phyloP scores from a whole-genome alignment of 2,329 filamentous ascomycete species.

The Calonectria pauciramosa region DNA sequence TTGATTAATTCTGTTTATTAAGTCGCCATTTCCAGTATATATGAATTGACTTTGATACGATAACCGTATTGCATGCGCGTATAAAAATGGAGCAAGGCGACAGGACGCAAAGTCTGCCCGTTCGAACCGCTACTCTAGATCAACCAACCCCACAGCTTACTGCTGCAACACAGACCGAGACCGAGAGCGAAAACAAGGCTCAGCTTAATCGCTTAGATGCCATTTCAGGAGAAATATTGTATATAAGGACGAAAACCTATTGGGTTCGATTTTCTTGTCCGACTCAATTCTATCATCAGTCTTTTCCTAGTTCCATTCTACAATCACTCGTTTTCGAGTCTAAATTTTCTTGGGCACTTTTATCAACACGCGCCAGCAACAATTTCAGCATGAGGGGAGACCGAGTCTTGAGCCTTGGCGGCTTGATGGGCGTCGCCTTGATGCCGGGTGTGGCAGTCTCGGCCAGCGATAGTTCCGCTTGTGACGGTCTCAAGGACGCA shows the following conservation, averaged over 20 bases:
- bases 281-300: neutral
- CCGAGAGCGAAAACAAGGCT: neutral
- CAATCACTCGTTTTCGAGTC: neutral
- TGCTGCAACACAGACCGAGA: neutral
- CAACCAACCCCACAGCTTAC: neutral
- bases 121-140: neutral
- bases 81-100: neutral
- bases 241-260: neutral
- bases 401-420: neutral
- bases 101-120: neutral
- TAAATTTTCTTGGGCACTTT: neutral
- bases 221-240: neutral
- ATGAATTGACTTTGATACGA: neutral
- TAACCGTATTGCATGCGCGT: neutral
- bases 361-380: neutral
- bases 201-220: neutral
- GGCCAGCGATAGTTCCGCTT: neutral
- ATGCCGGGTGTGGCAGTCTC: neutral
- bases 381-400: neutral
- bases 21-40: neutral
- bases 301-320: neutral
- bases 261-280: neutral
- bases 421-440: neutral
- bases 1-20: neutral
- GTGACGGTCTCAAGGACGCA: neutral